These are phyloP conservation scores for Boeremia lycopersici DNA, from an alignment of 2,329 filamentous ascomycete genomes.

Conservation along the genomic window DNA sequence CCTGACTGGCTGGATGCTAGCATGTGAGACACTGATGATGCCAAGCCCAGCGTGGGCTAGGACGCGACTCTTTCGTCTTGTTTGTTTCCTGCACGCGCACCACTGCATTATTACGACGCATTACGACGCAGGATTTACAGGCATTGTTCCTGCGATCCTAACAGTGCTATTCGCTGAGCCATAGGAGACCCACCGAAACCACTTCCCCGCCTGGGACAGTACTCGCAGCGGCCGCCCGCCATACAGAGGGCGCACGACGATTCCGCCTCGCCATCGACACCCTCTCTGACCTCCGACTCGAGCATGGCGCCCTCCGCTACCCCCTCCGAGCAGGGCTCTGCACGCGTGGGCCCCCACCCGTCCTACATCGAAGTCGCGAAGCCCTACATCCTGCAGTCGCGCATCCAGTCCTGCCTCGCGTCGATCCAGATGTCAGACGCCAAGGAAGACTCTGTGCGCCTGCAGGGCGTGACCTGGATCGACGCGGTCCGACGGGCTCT, in stretches of 20 bases:
- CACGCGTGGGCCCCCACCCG: constrained; percentile 60
- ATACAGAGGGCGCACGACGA: constrained; percentile 1
- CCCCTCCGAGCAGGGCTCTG: constrained; percentile 29
- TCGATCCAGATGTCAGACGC: constrained; percentile 74
- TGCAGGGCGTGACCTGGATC: constrained; percentile 89
- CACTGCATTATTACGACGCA: no score
- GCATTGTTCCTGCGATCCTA: not conserved
- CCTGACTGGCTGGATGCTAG: not conserved
- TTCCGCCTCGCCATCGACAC: not conserved
- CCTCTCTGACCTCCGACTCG: constrained; percentile 4
- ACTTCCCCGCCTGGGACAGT: constrained; percentile 12
- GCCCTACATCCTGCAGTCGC: constrained; percentile 83
- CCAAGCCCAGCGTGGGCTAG: constrained; percentile 14
- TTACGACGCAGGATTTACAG: not conserved
- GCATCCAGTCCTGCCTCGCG: constrained; percentile 74
- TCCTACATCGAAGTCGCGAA: constrained; percentile 69
- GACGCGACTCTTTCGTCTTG: constrained; percentile 2
- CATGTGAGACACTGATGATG: constrained; percentile 12
- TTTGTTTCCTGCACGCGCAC: not conserved
- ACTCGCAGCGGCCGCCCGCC: constrained; percentile 7
- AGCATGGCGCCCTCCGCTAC: constrained; percentile 41
- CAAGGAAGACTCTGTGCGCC: constrained; percentile 77
- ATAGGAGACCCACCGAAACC: constrained; percentile 10
- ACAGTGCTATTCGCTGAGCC: not conserved
- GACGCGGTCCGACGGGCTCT: constrained; percentile 80